Percentiles rank a stretch among this genome's conserved stretches.
These are phyloP conservation scores for Aspergillus terreus DNA, from an alignment of 2,329 filamentous ascomycete species.

Conservation along the genomic window DNA sequence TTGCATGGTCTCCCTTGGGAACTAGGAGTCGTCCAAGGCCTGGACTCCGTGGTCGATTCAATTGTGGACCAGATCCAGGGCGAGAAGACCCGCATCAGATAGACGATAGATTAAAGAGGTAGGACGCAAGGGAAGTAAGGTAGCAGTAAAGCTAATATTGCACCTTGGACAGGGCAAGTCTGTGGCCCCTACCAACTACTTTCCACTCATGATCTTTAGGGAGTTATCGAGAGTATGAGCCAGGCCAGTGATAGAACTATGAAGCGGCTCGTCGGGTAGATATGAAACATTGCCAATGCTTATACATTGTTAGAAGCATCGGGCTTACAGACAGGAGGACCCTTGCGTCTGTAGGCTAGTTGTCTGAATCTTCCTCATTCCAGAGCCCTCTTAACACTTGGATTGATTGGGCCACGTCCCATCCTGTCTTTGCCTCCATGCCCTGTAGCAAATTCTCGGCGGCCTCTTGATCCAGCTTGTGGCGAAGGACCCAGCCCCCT, in stretches of 20 bases:
- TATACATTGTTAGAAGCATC: background rate
- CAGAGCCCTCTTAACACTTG: conserved; percentile 20
- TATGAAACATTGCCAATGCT: background rate
- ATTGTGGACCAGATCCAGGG: too few species aligned
- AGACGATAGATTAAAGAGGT: too few species aligned
- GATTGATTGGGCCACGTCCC: conserved; percentile 23
- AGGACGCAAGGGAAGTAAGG: background rate
- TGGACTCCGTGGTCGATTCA: too few species aligned
- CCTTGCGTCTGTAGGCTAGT: background rate
- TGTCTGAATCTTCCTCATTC: conserved; percentile 14
- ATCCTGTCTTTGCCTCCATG: conserved; percentile 23
- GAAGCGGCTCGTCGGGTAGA: background rate
- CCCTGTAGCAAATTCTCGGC: conserved; percentile 19
- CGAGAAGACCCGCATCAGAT: too few species aligned
- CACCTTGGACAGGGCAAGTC: background rate
- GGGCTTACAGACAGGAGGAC: background rate
- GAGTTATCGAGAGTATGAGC: background rate
- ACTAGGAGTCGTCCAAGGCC: too few species aligned
- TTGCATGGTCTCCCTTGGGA: too few species aligned
- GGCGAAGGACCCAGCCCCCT: conserved; percentile 26
- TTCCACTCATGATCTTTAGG: background rate
- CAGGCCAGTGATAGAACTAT: background rate
- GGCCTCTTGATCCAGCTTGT: conserved; percentile 21
- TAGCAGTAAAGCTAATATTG: background rate
- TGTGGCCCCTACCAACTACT: background rate